These are phyloP conservation scores for Ogataea minuta DNA, from an alignment of 805 yeast species.

Conservation along the genomic window DNA sequence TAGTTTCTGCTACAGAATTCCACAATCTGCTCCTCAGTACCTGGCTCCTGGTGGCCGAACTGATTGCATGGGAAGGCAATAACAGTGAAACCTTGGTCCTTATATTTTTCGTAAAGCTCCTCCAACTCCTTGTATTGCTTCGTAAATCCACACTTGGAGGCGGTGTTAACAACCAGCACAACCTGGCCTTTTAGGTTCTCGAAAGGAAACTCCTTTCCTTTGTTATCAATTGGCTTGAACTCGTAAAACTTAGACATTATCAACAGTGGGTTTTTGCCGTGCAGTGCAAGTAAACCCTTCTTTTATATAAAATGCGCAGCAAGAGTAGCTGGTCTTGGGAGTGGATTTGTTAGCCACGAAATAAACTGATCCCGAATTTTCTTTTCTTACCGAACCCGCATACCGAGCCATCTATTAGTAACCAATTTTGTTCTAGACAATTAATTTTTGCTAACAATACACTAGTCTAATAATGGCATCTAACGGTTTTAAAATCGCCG, in stretches of 20 bases:
- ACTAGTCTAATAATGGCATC: not conserved
- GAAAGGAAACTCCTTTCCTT: slow-evolving; percentile 60
- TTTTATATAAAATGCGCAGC: no score
- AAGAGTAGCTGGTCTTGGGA: no score
- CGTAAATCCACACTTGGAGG: slow-evolving; percentile 79
- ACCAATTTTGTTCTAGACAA: not conserved
- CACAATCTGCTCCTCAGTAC: slow-evolving; percentile 63
- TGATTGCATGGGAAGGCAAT: slow-evolving; percentile 92
- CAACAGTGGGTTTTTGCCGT: not conserved
- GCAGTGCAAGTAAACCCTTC: no score
- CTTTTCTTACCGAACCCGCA: no score
- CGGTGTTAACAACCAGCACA: slow-evolving; percentile 81
- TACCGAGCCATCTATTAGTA: no score
- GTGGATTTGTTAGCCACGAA: no score
- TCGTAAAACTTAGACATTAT: slow-evolving; percentile 62
- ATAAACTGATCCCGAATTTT: no score
- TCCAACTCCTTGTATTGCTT: slow-evolving; percentile 77
- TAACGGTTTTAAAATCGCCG: slow-evolving; percentile 3
- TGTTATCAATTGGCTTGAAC: slow-evolving; percentile 60
- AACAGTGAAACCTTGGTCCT: slow-evolving; percentile 60
- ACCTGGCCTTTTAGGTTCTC: slow-evolving; percentile 70
- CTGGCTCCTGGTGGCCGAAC: slow-evolving; percentile 80
- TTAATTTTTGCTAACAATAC: not conserved
- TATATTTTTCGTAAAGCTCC: slow-evolving; percentile 60
- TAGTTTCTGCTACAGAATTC: slow-evolving; percentile 74